Conservation (phyloP, 2,329 filamentous ascomycete genomes). For the Aureobasidium sp. region DNA sequence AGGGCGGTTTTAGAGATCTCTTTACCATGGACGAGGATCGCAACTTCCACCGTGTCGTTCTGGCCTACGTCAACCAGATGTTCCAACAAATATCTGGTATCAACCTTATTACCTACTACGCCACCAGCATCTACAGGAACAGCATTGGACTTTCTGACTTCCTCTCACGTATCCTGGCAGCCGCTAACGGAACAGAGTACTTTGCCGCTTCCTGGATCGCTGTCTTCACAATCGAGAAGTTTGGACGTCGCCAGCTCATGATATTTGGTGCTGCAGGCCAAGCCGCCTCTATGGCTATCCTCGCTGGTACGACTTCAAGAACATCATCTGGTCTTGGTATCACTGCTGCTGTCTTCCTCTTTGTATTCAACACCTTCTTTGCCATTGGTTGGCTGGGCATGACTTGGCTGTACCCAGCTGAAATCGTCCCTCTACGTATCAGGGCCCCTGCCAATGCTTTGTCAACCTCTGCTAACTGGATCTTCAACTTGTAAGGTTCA, state of each 20-base stretch:
- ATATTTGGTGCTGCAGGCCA: constrained; percentile 54
- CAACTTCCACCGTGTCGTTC: constrained; percentile 25
- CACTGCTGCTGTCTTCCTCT: constrained; percentile 25
- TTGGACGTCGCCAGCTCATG: constrained; percentile 58
- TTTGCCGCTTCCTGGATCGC: constrained; percentile 42
- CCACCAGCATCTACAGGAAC: constrained; percentile 43
- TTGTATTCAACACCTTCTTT: constrained; percentile 47
- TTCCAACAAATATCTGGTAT: constrained; percentile 26
- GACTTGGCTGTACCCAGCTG: constrained; percentile 25
- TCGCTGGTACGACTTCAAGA: constrained; percentile 20
- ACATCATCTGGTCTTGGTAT: constrained; percentile 12
- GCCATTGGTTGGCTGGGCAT: constrained; percentile 46
- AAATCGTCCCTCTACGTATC: constrained; percentile 19
- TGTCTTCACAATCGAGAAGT: constrained; percentile 41
- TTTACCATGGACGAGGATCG: constrained; percentile 25
- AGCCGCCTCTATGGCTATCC: constrained; percentile 22
- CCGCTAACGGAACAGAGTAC: constrained; percentile 46
- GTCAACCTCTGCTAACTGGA: constrained; percentile 46
- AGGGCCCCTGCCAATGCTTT: constrained; percentile 18
- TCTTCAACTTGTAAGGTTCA: constrained; percentile 3
- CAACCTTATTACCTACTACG: constrained; percentile 25
- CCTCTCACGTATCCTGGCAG: constrained; percentile 43
- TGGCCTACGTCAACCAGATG: constrained; percentile 28
- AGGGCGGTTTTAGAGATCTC: constrained; percentile 23
- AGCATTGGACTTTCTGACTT: constrained; percentile 43